phyloP scores from a whole-genome alignment of 2,329 filamentous ascomycete genomes.

The Colletotrichum sp. region DNA sequence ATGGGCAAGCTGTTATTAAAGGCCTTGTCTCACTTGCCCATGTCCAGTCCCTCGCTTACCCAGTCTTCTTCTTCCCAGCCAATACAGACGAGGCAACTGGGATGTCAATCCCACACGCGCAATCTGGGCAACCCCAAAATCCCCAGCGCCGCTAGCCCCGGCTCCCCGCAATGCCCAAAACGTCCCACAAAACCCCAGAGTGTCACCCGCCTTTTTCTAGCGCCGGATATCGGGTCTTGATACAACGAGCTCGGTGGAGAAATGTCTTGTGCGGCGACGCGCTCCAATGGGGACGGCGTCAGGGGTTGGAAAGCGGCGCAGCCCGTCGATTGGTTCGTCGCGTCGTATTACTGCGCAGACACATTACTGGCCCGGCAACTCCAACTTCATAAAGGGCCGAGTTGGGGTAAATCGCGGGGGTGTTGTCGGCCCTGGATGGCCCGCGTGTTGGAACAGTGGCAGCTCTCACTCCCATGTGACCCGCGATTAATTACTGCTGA shows the following conservation, averaged over 20 bases:
- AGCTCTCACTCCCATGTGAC: background rate
- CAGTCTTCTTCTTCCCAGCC: background rate
- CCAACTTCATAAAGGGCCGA: background rate
- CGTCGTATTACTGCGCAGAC: background rate
- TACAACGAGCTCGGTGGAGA: background rate
- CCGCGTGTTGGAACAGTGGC: background rate
- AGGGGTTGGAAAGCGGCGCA: background rate
- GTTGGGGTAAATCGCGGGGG: background rate
- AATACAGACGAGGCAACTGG: background rate
- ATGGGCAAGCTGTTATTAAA: conserved; percentile 7
- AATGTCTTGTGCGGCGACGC: conserved; percentile 1
- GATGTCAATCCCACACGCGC: background rate
- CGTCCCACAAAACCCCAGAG: conserved; percentile 10
- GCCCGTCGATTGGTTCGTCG: background rate
- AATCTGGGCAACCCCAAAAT: background rate
- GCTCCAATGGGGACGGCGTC: conserved; percentile 9
- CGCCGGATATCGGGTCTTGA: conserved; percentile 4
- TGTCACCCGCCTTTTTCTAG: background rate
- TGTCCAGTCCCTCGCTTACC: background rate
- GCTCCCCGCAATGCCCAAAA: conserved; percentile 5
- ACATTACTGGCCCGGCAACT: background rate
- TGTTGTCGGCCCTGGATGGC: background rate
- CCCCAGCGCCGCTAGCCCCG: background rate
- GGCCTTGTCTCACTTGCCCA: background rate
- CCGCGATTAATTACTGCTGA: background rate